Evolutionary conservation across 768 basidiomycete species (phyloP).

Genomic region (Pholiota microspora): DNA sequence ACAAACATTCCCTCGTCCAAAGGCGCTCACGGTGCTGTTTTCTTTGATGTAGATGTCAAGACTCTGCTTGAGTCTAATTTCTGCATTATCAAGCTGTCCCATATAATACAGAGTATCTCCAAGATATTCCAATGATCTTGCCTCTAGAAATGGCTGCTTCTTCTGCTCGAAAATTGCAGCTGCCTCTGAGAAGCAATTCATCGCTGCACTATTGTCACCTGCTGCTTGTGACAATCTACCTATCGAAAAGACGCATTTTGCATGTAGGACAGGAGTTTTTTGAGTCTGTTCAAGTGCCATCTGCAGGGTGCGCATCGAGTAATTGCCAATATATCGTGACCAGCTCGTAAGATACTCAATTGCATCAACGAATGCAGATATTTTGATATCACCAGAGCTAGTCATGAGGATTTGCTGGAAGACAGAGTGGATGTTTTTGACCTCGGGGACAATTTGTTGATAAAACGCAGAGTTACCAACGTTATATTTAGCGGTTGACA

Average conservation of each 20-base stretch:
- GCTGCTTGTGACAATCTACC: neutral
- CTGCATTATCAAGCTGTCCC: neutral
- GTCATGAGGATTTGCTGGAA: neutral
- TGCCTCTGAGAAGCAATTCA: neutral
- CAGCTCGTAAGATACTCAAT: neutral
- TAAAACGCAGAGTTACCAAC: neutral
- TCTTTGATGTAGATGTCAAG: neutral
- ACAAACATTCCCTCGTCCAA: neutral
- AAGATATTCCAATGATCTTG: neutral
- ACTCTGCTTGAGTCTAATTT: neutral
- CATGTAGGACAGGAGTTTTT: neutral
- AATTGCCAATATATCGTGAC: neutral
- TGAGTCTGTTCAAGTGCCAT: neutral
- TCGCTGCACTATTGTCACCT: neutral
- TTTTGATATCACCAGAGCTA: too few relatives aligned
- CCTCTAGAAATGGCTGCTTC: neutral
- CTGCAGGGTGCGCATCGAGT: neutral
- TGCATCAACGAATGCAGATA: neutral
- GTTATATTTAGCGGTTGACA: neutral
- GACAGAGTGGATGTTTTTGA: neutral
- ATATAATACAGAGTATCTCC: neutral
- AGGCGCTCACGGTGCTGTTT: neutral
- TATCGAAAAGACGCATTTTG: neutral
- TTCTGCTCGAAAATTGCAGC: neutral
- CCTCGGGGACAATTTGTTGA: neutral